phyloP scores from a whole-genome alignment of 2,329 filamentous ascomycete species.

The Fusarium tupiense region DNA sequence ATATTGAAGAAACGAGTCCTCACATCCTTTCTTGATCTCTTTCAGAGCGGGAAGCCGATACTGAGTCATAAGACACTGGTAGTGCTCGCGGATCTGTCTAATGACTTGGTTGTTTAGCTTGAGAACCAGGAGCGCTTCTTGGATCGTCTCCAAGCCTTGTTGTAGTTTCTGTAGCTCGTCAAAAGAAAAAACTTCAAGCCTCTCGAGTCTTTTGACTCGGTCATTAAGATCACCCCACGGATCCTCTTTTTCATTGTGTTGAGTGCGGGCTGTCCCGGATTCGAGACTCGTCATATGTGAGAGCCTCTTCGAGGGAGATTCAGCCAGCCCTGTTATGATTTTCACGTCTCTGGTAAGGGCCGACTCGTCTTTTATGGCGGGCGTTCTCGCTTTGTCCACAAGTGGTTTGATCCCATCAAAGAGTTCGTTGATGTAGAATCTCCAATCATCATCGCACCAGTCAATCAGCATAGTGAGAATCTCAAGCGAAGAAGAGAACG shows the following conservation, averaged over 20 bases:
- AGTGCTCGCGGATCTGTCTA: constrained; percentile 20
- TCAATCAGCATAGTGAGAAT: constrained; percentile 12
- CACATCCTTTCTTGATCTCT: neutral
- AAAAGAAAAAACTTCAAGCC: neutral
- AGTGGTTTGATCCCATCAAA: neutral
- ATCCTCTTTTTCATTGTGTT: neutral
- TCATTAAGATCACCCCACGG: neutral
- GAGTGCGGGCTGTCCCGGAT: neutral
- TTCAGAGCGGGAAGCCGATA: constrained; percentile 1
- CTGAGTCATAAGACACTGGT: neutral
- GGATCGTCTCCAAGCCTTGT: constrained; percentile 5
- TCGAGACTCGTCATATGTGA: neutral
- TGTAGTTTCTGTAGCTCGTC: constrained; percentile 13
- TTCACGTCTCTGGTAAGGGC: neutral
- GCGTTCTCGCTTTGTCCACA: neutral
- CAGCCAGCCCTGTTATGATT: neutral
- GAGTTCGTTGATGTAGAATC: constrained; percentile 25
- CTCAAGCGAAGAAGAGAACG: neutral
- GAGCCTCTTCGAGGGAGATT: neutral
- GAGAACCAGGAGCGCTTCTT: constrained; percentile 16
- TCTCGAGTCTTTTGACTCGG: neutral
- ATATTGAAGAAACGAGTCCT: neutral
- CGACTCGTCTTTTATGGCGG: neutral
- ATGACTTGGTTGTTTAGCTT: constrained; percentile 26
- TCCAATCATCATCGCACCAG: constrained; percentile 31